A percentile compares a stretch with the other conserved stretches of the same genome.
phyloP scores from a whole-genome alignment of 306 rosid species.

The Begonia masoniana region DNA sequence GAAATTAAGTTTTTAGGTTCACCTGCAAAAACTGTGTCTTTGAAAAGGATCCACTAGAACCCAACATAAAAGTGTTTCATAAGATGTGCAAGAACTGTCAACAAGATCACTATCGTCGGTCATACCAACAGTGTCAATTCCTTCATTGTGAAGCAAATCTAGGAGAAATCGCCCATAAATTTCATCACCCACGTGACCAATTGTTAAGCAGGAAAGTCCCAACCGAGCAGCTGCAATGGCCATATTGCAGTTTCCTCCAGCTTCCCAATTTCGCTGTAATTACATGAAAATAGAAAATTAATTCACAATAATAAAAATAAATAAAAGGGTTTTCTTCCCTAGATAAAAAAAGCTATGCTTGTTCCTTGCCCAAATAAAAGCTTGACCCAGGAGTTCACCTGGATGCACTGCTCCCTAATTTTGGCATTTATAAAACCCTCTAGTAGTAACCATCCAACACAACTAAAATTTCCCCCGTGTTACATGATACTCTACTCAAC shows the following conservation, averaged over 20 bases:
- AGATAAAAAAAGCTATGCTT: neutral
- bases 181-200: conserved; percentile 88
- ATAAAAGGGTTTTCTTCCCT: neutral
- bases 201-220: conserved; percentile 56
- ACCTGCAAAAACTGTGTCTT: conserved; percentile 96
- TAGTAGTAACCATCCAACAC: no score
- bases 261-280: conserved; percentile 81
- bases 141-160: conserved; percentile 75
- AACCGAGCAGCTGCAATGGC: conserved; percentile 88
- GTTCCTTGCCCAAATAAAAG: no score
- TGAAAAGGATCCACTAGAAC: conserved; percentile 88
- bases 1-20: conserved; percentile 3
- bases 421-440: no score
- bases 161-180: conserved; percentile 65
- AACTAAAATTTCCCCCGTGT: no score
- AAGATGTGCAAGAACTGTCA: conserved; percentile 19
- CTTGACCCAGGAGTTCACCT: no score
- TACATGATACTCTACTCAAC: no score
- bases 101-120: conserved; percentile 19
- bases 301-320: neutral
- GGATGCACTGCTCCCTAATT: no score
- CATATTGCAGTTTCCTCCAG: conserved; percentile 94
- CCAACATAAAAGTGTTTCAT: conserved; percentile 88
- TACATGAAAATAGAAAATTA: neutral
- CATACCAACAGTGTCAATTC: conserved; percentile 64